Evolutionary conservation across 2,329 filamentous ascomycete genomes (phyloP), one percentile per base, ranked within the genome.

Genomic region (Colletotrichum euphorbiae): DNA sequence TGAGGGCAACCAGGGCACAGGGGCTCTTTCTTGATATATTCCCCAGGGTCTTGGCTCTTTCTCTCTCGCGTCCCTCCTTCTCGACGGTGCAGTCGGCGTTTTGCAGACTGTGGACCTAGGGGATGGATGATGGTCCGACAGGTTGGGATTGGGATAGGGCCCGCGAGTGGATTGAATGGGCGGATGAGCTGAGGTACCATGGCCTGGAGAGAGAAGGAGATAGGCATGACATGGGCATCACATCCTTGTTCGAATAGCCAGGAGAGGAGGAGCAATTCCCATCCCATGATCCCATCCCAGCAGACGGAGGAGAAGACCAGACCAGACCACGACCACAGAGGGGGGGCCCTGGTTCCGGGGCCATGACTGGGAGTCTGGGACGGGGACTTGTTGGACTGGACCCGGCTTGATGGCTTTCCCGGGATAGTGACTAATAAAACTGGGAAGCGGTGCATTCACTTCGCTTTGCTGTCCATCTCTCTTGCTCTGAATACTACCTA

Each of bases 11-110:
- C 33, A 59, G 12, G 36, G 61, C 54, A 58, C 60, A 50, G 60
- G 65, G 65, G 52, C 61, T 68, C 65, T 65, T 59, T 68, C 65
- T 68, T 68, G 60, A 54, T 64, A 68, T 68, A 68, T 59, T 59
- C 61, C 62, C 33, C 21, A 55, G 24, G 15, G 61, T 64, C 65
- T 65, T 65, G 46, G 65, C 60, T 59, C 51, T 67, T 36, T 59
- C 19, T 17, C 51, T 17, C 36, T 19, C 19, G 13, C 40, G 33
- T 58, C 24, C 50, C 42, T 24, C 15, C 21, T 38, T 36, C 21
- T 59, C 46, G 48, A 68, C 54, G 61, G 65, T 65, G 60, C 54
- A 48, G 31, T 54, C 46, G 17, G 60, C 42, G 40, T 24, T 43
- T 45, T 58, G 55, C 46, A 57, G 51, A 62, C 33, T 65, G 65